phyloP scores from a whole-genome alignment of 1,139 yeast species.

The Wickerhamomyces sp. region DNA sequence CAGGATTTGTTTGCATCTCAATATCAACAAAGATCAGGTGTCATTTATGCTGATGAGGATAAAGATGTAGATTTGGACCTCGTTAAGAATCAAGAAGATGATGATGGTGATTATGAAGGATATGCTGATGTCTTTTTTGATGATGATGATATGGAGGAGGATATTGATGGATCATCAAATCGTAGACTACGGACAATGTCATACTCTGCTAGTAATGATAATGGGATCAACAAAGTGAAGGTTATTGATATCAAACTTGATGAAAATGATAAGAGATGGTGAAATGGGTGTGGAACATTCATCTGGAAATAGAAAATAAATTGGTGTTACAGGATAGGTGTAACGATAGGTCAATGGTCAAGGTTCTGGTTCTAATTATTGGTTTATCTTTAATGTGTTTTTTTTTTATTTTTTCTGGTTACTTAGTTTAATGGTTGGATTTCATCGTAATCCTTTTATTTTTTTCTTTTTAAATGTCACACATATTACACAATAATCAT shows the following conservation, averaged over 20 bases:
- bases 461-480: no score
- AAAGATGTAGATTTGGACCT: slow-evolving; percentile 1
- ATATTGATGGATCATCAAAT: neutral
- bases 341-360: neutral
- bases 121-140: slow-evolving; percentile 24
- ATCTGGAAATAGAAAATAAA: no score
- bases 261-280: slow-evolving; percentile 26
- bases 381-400: no score
- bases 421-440: no score
- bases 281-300: no score
- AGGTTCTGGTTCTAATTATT: no score
- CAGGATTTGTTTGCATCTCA: slow-evolving; percentile 69
- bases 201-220: slow-evolving; percentile 15
- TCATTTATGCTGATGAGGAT: slow-evolving; percentile 32
- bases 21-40: slow-evolving; percentile 52
- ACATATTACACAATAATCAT: neutral
- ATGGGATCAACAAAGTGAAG: slow-evolving; percentile 35
- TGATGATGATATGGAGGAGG: slow-evolving; percentile 8
- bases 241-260: slow-evolving; percentile 50
- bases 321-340: no score
- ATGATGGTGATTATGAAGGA: slow-evolving; percentile 12
- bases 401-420: no score
- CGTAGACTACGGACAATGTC: slow-evolving; percentile 12
- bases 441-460: no score
- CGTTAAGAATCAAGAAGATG: neutral